Base-by-base conservation (phyloP, 140 eudicot genomes). In the Stevia rebaudiana region DNA sequence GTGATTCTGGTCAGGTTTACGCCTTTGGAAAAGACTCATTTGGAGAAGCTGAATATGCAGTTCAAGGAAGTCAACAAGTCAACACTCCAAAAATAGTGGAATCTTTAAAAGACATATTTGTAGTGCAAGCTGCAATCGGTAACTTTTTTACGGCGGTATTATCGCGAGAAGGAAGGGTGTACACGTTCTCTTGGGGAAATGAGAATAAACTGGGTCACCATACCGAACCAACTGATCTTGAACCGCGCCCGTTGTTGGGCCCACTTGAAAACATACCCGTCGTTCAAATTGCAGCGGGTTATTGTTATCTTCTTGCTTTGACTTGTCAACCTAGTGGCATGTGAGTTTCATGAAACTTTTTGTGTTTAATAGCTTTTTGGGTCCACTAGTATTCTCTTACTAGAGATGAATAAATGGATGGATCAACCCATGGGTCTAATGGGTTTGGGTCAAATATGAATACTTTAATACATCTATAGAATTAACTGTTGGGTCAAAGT, bases 251-350 rank as follows among this genome's bases (percentile, higher is more conserved):
- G 3, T 72, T 94, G 73, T 61, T 88, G 80, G 99, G 99, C 25
- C 86, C 90, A 25, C 95, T 88, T 2, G 95, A 83, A 66, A 81
- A 94, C 76, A 52, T 83, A 43, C 99, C 88, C 0, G 99, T 94
- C 25, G 99, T 94, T 63, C 99, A 94, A 76, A 94, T 94, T 61
- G 96, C 99, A 3, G 99, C 99, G 13, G 99, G 99, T 71, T 88
- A 94, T 58, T 94, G 99, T 79, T 94, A 94, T 73, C 94, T 94
- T 63, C 99, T 88, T 82, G 97, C 97, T 44, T 80, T 94, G 82
- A 90, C 94, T 17, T 94, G 96, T 72, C 88, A 88, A 70, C 99
- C 99, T 64, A 79, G 79, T 69, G 97, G 96, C 84, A 94, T 94
- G 99, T 94, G 55, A 88, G 96, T 55, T 76, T 39, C 31, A 57